Evolutionary conservation across 2,329 filamentous ascomycete genomes (phyloP).

Genomic region (Trichoderma guizhouense): DNA sequence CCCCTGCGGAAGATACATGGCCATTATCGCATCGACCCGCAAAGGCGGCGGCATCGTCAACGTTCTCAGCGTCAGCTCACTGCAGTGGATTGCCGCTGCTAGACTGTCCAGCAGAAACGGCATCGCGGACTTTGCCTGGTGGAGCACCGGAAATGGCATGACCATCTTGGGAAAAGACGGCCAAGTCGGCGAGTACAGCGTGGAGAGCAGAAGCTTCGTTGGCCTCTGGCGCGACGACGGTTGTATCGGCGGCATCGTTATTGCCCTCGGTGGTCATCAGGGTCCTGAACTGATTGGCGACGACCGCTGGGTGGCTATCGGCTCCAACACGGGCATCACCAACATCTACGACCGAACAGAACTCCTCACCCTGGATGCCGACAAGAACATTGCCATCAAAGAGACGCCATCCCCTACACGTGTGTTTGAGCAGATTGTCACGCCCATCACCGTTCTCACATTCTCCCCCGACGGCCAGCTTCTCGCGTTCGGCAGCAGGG

Average conservation of each 20-base stretch:
- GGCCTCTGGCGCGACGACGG: conserved; percentile 89
- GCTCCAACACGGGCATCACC: conserved; percentile 80
- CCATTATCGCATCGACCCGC: conserved; percentile 70
- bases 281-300: conserved; percentile 64
- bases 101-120: conserved; percentile 78
- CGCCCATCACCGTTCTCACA: conserved; percentile 71
- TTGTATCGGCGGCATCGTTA: conserved; percentile 76
- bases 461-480: conserved; percentile 91
- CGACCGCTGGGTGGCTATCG: conserved; percentile 85
- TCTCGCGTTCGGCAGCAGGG: conserved; percentile 77
- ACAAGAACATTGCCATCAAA: conserved; percentile 52
- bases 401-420: conserved; percentile 68
- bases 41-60: conserved; percentile 90
- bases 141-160: conserved; percentile 77
- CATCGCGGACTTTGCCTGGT: conserved; percentile 91
- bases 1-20: conserved; percentile 83
- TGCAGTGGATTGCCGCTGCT: conserved; percentile 84
- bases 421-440: conserved; percentile 81
- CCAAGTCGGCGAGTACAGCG: conserved; percentile 84
- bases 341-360: conserved; percentile 86
- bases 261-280: conserved; percentile 70
- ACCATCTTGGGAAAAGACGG: conserved; percentile 82
- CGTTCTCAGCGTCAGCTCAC: conserved; percentile 71
- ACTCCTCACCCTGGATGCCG: conserved; percentile 46
- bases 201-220: conserved; percentile 65